Percentiles rank a stretch among this genome's conserved stretches.
Conservation (phyloP, 805 yeast species). For the Nakazawaea molendinolei region DNA sequence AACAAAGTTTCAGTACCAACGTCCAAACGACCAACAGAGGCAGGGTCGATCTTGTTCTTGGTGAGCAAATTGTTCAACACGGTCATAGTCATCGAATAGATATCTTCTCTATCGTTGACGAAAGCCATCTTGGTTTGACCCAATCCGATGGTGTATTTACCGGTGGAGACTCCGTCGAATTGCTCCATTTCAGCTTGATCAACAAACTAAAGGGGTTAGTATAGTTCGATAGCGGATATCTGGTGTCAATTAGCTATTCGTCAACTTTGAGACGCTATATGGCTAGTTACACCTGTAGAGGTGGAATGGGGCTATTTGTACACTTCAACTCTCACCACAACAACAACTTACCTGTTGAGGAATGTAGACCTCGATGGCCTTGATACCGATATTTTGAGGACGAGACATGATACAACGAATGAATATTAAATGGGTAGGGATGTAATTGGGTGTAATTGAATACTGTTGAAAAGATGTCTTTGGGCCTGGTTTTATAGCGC, state of each 20-base stretch:
- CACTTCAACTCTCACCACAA: not conserved
- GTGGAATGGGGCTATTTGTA: not conserved
- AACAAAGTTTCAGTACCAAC: conserved; percentile 97
- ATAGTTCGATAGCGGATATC: not conserved
- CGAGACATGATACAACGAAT: conserved; percentile 23
- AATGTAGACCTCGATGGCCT: conserved; percentile 88
- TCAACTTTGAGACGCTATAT: not conserved
- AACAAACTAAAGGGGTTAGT: conserved; percentile 41
- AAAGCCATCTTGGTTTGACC: conserved; percentile 99
- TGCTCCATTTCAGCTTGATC: conserved; percentile 84
- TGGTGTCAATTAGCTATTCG: not conserved
- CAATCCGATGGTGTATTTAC: conserved; percentile 96
- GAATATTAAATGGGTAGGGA: too few relatives aligned
- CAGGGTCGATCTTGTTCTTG: conserved; percentile 77
- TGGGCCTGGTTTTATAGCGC: too few relatives aligned
- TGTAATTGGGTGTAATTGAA: too few relatives aligned
- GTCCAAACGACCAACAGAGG: conserved; percentile 85
- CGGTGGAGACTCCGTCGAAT: conserved; percentile 80
- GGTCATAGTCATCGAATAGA: conserved; percentile 91
- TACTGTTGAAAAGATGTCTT: too few relatives aligned
- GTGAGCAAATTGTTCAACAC: conserved; percentile 69
- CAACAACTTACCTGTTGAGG: conserved; percentile 56
- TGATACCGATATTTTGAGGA: conserved; percentile 90
- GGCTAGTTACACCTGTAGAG: not conserved
- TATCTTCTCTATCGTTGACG: conserved; percentile 96